Base-by-base conservation (phyloP, 1,284 basidiomycete genomes). In the Cutaneotrichosporon spelunceum region DNA sequence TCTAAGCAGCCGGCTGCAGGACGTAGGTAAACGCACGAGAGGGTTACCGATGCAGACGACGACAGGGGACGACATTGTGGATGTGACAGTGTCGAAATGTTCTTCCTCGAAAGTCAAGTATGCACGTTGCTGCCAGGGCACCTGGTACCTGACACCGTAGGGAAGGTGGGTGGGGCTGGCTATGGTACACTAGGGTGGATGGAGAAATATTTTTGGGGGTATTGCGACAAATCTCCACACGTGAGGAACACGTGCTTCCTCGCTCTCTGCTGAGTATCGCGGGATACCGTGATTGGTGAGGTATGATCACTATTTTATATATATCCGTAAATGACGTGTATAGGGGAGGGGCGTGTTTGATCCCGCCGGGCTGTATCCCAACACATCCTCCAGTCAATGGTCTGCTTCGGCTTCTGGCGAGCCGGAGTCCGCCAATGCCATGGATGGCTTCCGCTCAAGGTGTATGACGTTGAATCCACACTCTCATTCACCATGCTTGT, bases 41-140 rank as follows among this genome's bases (percentile, higher is more conserved):
- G 91, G 91, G 80, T 93, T 93, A 47, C 91, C 91, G 80, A 94
- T 81, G 81, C 86, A 88, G 78, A 93, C 90, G 53, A 93, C 81
- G 70, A 75, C 52, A 45, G 74, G 73, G 34, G 66, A 56, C 23
- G 53, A 53, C 30, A 48, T 48, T 24, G 47, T 48, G 47, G 44
- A 39, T 39, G 36, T 39, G 36, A 19, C 16, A 19, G 36, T 33
- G 13, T 39, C 9, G 36, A 47, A 47, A 23, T 6, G 16, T 23
- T 21, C 8, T 10, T 47, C 14, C 45, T 21, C 21, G 24, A 50
- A 27, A 50, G 4, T 29, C 13, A 49, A 49, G 30, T 39, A 14
- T 21, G 53, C 53, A 55, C 53, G 53, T 55, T 55, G 53, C 53
- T 27, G 33, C 21, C 33, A 14, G 36, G 36, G 7, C 6, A 33